Percentiles rank a stretch among this genome's conserved stretches.
These are phyloP conservation scores for Mortierella hygrophila DNA, from an alignment of 192 early-diverging fungal species.

Conservation along the genomic window DNA sequence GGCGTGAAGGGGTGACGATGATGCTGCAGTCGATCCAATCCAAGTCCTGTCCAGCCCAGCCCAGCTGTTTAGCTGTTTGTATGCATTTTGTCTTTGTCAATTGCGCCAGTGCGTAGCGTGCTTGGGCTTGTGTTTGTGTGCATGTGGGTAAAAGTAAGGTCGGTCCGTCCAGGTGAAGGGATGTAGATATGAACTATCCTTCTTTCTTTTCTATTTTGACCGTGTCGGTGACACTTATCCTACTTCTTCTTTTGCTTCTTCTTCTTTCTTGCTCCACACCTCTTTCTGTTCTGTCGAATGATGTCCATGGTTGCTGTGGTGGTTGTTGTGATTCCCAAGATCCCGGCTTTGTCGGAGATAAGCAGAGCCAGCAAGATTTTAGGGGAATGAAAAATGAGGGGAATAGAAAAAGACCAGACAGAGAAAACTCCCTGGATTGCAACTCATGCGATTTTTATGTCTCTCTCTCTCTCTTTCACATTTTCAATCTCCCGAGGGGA, in stretches of 20 bases:
- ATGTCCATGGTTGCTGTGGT: background rate
- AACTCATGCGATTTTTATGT: background rate
- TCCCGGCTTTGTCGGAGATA: background rate
- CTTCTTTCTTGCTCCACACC: background rate
- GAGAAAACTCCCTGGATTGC: background rate
- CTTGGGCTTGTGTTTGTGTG: background rate
- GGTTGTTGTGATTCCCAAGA: background rate
- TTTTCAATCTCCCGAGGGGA: background rate
- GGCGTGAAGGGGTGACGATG: background rate
- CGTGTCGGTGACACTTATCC: background rate
- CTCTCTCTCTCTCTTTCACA: background rate
- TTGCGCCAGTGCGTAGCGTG: background rate
- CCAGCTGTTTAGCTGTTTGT: background rate
- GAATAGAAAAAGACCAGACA: no score
- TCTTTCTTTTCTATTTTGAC: background rate
- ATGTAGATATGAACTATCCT: background rate
- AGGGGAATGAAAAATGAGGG: no score
- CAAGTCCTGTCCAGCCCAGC: background rate
- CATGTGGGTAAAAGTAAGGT: background rate
- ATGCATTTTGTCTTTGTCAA: conserved; percentile 1
- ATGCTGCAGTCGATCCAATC: background rate
- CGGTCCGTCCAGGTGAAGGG: background rate
- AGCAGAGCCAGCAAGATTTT: no score
- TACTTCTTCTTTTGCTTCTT: background rate
- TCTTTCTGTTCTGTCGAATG: background rate